Evolutionary conservation across 495 filamentous ascomycete species (phyloP), one percentile per base, ranked within the genome.

Genomic region (Recurvomyces mirabilis): DNA sequence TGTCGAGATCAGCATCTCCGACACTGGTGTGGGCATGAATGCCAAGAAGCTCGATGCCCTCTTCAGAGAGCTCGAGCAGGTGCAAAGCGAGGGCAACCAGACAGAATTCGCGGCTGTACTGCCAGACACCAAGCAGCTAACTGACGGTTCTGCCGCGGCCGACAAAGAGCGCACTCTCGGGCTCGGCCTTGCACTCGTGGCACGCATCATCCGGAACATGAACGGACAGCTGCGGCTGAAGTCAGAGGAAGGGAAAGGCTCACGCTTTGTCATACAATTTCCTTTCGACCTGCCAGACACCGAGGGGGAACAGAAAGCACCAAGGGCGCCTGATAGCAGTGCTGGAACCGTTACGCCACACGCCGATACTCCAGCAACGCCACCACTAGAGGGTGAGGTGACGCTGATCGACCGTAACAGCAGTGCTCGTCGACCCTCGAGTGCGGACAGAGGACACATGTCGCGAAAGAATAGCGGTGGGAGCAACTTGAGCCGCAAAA

Each of bases 11-110:
- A 71, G 72, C 4, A 70, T 94, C 2, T 61, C 84, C 25, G 89
- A 96, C 48, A 86, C 85, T 0, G 89, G 89, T 0, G 60, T 63
- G 22, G 89, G 89, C 14, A 94, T 96, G 75, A 76, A 68, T 2
- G 61, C 75, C 7, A 61, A 70, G 17, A 80, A 82, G 46, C 62
- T 93, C 1, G 86, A 94, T 48, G 66, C 70, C 1, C 66, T 96
- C 0, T 96, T 94, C 58, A 69, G 79, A 40, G 86, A 94, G 34
- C 68, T 96, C 0, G 89, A 96, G 58, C 85, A 94, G 60, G 83
- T 93, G 0, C 79, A 79, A 12, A 71, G 67, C 3, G 78, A 79
- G 25, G 68, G 72, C 25, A 64, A 66, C 1, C 48, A 49, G 7
- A 48, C 60, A 17, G 56, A 67, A 68, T 72, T 19, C 6, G 58